Base-by-base conservation (phyloP, 345 rosid species). In the Mangifera indica region DNA sequence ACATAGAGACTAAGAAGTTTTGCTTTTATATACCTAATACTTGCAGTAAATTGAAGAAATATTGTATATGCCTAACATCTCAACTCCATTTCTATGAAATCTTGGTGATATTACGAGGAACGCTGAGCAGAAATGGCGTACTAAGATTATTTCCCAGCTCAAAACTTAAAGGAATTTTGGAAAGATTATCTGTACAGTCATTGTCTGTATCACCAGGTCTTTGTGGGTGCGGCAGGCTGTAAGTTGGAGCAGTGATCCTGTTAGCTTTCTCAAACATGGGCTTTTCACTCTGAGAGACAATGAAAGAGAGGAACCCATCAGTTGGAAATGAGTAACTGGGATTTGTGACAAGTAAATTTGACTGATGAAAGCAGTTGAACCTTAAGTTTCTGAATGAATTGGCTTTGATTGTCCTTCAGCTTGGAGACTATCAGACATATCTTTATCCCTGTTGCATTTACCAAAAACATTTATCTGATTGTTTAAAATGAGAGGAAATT, bases 261-360 rank as follows among this genome's bases (percentile, higher is more conserved):
- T 65, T 71, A 59, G 55, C 57, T 63, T 78, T 76, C 67, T 75
- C 76, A 61, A 73, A 68, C 63, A 72, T 78, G 55, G 22, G 65
- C 76, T 78, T 75, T 69, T 70, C 76, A 72, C 75, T 55, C 72
- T 75, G 29, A 24, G 15, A 21, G 63, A 9, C 11, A 64, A 4
- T 37, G 7, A 5, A 34, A 11, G 21, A 70, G 26, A 37, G 9
- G 8, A 20, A 25, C 13, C 18, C 58, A 17, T 57, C 58, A 63
- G 13, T 42, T 1, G 17, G 72, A 37, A 67, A 53, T 1, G 4
- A 51, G 11, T 51, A 29, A 15, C 17, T 18, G 32, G 29, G 13
- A 48, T 55, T 0, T 21, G n/a, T 10, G 14, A 34, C 0, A 18
- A 58, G 57, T 15, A 37, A 72, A 34, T 62, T 14, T 61, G 11